These are phyloP conservation scores for Vitis rotundifolia DNA, from an alignment of 164 flowering plant genomes.

Conservation along the genomic window DNA sequence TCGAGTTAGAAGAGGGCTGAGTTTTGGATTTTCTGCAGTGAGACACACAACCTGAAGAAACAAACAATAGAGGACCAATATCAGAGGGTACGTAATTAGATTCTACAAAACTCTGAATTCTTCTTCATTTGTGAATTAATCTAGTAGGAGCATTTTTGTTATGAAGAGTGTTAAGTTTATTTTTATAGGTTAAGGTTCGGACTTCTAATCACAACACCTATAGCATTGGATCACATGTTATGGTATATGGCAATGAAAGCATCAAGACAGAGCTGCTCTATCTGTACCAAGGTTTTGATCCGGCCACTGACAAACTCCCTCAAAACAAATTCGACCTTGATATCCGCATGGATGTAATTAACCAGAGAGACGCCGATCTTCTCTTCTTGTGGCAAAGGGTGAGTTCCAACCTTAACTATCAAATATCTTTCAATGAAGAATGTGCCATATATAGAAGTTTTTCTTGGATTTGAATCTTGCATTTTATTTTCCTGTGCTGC, in stretches of 20 bases:
- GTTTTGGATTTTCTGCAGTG: constrained; percentile 47
- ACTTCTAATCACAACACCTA: constrained; percentile 77
- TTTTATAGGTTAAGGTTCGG: constrained; percentile 64
- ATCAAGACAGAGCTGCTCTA: constrained; percentile 66
- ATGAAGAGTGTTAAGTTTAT: background rate
- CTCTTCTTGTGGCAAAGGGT: constrained; percentile 79
- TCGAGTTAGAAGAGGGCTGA: too few species aligned
- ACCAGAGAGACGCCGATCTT: constrained; percentile 93
- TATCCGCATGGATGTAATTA: constrained; percentile 51
- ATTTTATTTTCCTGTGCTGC: constrained; percentile 1
- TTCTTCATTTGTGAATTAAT: background rate
- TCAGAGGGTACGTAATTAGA: constrained; percentile 38
- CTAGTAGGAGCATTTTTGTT: too few species aligned
- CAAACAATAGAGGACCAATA: constrained; percentile 79
- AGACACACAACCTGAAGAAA: constrained; percentile 76
- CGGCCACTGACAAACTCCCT: constrained; percentile 52
- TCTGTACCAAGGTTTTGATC: constrained; percentile 84
- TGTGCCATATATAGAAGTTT: too few species aligned
- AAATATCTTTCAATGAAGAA: background rate
- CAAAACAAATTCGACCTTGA: constrained; percentile 26
- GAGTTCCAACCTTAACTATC: background rate
- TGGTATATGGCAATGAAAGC: constrained; percentile 83
- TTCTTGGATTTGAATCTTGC: background rate
- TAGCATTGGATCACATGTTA: constrained; percentile 85
- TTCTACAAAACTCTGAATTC: background rate